These are phyloP conservation scores for Verbascum thapsus DNA, from an alignment of 257 asterid species.

Conservation along the genomic window DNA sequence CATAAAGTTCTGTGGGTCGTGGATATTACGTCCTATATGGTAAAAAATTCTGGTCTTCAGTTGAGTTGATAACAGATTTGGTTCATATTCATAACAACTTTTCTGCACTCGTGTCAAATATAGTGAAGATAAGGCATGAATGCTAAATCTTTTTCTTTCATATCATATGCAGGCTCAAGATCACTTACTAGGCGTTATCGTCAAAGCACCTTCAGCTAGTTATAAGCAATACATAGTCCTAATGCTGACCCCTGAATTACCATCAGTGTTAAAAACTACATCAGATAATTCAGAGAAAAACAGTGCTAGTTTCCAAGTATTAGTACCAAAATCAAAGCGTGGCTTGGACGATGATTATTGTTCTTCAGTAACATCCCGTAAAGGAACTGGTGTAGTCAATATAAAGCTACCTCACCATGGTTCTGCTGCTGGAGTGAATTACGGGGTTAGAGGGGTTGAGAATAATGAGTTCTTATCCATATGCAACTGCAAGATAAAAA, in stretches of 20 bases:
- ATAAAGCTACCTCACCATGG: conserved; percentile 84
- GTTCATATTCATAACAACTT: conserved; percentile 23
- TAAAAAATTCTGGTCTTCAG: conserved; percentile 23
- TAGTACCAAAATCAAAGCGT: conserved; percentile 90
- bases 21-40: conserved; percentile 22
- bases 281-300: conserved; percentile 52
- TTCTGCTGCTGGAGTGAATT: conserved; percentile 74
- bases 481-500: conserved; percentile 67
- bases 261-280: conserved; percentile 45
- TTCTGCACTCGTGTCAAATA: conserved; percentile 8
- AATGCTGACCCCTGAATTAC: conserved; percentile 78
- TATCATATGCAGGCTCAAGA: conserved; percentile 72
- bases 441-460: conserved; percentile 82
- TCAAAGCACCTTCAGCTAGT: conserved; percentile 72
- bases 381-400: conserved; percentile 75
- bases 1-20: background rate
- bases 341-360: conserved; percentile 85
- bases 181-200: conserved; percentile 85
- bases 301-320: conserved; percentile 58
- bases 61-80: conserved; percentile 25
- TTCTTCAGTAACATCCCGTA: conserved; percentile 66
- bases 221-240: conserved; percentile 76
- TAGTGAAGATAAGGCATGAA: conserved; percentile 9
- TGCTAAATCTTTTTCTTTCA: conserved; percentile 18
- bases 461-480: conserved; percentile 70